Base-by-base conservation (phyloP, 805 yeast genomes). In the Candida hispaniensis region DNA sequence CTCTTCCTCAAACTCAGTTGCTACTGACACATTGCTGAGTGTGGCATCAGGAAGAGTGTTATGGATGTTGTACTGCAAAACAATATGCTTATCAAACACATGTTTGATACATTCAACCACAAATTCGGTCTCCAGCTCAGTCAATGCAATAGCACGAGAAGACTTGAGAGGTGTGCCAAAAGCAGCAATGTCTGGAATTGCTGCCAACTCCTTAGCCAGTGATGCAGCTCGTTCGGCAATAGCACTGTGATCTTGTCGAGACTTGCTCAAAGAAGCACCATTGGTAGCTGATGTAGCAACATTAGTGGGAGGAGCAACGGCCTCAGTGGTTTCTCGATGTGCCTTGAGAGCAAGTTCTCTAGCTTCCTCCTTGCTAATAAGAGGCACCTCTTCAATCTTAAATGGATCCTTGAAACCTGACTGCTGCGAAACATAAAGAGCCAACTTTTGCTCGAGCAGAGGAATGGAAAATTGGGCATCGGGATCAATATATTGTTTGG, bases 91-190 rank as follows among this genome's bases (percentile, higher is more conserved):
- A 42, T 72, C 73, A 58, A 80, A 91, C 39, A 86, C 60, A 55
- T 86, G 97, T 58, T 82, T 86, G 39, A 81, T 65, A 20, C 79
- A 86, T 34, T 68, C 69, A 41, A 91, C 93, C 26, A 83, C 86
- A 56, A 85, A 83, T 60, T 91, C 98, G 42, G 93, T 83, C 56
- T 86, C 97, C 41, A 71, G 67, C 56, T 91, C 98, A 14, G 97
- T 86, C 50, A 88, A 71, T 45, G 77, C 73, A 39, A 72, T 63
- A 20, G 64, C 56, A 21, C 60, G 52, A 2, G 93, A 75, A 6
- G 86, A 71, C 59, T 79, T 83, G 42, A 85, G 63, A 43, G 85
- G 65, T 21, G 68, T 56, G 43, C 97, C 97, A 51, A 75, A 83
- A 3, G 61, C 62, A 12, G 72, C 66, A 48, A 86, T 67, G 52